phyloP scores from a whole-genome alignment of 768 basidiomycete genomes.

The Kwoniella botswanensis region DNA sequence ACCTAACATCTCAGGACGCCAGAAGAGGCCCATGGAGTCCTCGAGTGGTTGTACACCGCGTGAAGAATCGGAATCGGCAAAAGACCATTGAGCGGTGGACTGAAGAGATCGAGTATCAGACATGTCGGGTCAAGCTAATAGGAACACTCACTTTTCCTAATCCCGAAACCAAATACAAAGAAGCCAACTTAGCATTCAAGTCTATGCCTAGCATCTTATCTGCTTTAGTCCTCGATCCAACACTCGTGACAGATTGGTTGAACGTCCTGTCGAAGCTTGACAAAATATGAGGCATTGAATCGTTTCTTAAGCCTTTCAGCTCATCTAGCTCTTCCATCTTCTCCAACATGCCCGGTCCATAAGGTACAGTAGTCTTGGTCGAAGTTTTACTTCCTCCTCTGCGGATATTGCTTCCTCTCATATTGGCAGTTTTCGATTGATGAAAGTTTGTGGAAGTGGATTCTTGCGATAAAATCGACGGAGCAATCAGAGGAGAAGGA shows the following conservation, averaged over 20 bases:
- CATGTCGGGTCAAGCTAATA: no score
- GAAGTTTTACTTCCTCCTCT: slow-evolving; percentile 12
- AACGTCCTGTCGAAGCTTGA: slow-evolving; percentile 6
- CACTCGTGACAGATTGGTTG: slow-evolving; percentile 22
- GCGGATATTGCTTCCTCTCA: not conserved
- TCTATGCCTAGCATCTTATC: slow-evolving; percentile 45
- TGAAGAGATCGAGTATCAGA: not conserved
- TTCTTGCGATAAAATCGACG: slow-evolving; percentile 10
- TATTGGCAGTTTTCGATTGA: not conserved
- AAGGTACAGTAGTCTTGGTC: not conserved
- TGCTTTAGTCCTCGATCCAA: slow-evolving; percentile 29
- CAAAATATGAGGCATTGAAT: slow-evolving; percentile 10
- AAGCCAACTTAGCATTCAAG: slow-evolving; percentile 40
- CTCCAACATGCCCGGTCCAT: slow-evolving; percentile 10
- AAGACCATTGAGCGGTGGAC: slow-evolving; percentile 43
- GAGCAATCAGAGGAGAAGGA: slow-evolving; percentile 6
- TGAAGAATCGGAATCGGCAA: slow-evolving; percentile 43
- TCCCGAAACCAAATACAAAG: slow-evolving; percentile 51
- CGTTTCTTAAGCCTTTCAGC: slow-evolving; percentile 9
- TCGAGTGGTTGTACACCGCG: slow-evolving; percentile 42
- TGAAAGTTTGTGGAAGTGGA: slow-evolving; percentile 1
- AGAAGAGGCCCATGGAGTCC: slow-evolving; percentile 47
- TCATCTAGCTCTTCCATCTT: slow-evolving; percentile 19
- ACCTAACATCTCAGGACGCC: slow-evolving; percentile 53
- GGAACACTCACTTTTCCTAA: slow-evolving; percentile 40